A percentile compares a stretch with the other conserved stretches of the same genome.
Evolutionary conservation across 2,329 filamentous ascomycete species (phyloP).

Genomic region (Colletotrichum lentis): DNA sequence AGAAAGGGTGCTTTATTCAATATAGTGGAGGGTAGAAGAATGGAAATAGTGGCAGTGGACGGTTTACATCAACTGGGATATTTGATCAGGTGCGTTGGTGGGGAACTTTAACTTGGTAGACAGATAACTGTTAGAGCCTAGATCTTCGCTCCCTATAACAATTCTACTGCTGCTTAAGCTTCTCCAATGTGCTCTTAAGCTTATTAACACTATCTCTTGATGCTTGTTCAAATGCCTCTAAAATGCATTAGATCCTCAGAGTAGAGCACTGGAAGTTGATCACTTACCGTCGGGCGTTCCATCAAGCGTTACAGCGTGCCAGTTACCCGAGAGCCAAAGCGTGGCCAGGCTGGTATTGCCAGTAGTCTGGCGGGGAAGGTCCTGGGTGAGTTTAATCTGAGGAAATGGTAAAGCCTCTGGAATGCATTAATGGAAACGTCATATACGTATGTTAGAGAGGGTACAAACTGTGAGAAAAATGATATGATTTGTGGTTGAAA

Average conservation of each 20-base stretch:
- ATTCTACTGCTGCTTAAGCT: conserved; percentile 25
- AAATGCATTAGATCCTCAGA: conserved; percentile 6
- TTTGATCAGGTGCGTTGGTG: no score
- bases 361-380: conserved; percentile 19
- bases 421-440: background rate
- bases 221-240: conserved; percentile 38
- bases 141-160: background rate
- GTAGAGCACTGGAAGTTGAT: background rate
- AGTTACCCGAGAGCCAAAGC: conserved; percentile 41
- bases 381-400: background rate
- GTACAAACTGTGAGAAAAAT: conserved; percentile 4
- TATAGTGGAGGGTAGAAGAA: background rate
- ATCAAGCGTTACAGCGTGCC: conserved; percentile 40
- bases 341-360: conserved; percentile 35
- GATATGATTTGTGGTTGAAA: conserved; percentile 6
- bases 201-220: conserved; percentile 39
- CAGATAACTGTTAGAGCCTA: conserved; percentile 1
- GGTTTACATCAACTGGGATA: background rate
- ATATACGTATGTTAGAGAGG: background rate
- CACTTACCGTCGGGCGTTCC: conserved; percentile 40
- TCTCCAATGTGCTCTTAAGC: conserved; percentile 36
- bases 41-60: conserved; percentile 1
- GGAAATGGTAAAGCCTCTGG: conserved; percentile 16
- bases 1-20: conserved; percentile 7
- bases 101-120: no score